Percentiles rank a stretch among this genome's conserved stretches.
Conservation (phyloP, 208 protist genomes). For the Trichomonas vaginalis region DNA sequence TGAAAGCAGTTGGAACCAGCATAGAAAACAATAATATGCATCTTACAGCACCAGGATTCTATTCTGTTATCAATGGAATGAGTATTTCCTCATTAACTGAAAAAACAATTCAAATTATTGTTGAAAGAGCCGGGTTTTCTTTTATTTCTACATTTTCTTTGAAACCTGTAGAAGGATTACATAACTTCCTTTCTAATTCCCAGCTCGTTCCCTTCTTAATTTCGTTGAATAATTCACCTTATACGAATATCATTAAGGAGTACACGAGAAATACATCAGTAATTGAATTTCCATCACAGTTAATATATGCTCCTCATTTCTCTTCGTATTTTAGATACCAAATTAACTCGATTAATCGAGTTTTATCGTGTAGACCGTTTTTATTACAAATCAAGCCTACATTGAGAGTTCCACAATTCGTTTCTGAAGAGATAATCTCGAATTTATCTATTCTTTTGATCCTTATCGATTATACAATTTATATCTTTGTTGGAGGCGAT, state of each 20-base stretch:
- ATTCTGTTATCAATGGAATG: neutral
- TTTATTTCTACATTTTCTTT: neutral
- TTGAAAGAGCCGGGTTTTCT: neutral
- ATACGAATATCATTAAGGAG: neutral
- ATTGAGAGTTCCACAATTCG: neutral
- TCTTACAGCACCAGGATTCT: neutral
- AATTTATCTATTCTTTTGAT: neutral
- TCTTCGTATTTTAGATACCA: neutral
- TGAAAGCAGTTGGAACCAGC: neutral
- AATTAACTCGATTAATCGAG: neutral
- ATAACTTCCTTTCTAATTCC: neutral
- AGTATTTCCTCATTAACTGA: neutral
- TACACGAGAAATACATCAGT: neutral
- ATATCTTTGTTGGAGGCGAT: neutral
- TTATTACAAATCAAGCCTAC: neutral
- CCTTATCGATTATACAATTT: neutral
- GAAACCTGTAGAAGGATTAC: neutral
- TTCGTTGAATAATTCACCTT: neutral
- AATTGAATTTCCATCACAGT: neutral
- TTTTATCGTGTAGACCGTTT: neutral
- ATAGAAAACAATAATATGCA: neutral
- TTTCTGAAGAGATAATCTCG: neutral
- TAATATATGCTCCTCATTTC: neutral
- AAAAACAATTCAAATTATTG: neutral
- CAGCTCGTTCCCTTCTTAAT: neutral